Evolutionary conservation across 202 grass and related monocot genomes (phyloP).

Genomic region (Tripidium arundinaceum): DNA sequence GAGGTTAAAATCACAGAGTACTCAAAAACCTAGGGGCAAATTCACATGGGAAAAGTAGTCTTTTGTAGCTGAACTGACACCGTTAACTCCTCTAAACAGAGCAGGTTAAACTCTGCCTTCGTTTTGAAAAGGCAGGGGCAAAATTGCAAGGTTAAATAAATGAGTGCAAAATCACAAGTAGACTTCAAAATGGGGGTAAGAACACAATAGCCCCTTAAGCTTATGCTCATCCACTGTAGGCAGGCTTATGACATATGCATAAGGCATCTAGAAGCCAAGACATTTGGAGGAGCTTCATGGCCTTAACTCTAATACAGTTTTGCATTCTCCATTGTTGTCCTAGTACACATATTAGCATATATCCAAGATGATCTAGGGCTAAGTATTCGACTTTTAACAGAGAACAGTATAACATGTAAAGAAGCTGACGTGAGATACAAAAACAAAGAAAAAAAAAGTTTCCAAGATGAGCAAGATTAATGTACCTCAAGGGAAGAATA

Average conservation of each 20-base stretch:
- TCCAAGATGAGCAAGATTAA: constrained; percentile 14
- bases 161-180: too few relatives aligned
- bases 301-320: neutral
- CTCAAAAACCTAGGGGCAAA: too few relatives aligned
- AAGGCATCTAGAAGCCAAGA: constrained; percentile 13
- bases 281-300: neutral
- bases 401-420: constrained; percentile 16
- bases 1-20: too few relatives aligned
- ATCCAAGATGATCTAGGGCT: neutral
- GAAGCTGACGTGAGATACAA: neutral
- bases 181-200: too few relatives aligned
- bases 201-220: neutral
- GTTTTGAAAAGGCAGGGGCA: too few relatives aligned
- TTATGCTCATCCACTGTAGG: neutral
- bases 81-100: too few relatives aligned
- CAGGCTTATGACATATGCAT: constrained; percentile 10
- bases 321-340: neutral
- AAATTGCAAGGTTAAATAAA: too few relatives aligned
- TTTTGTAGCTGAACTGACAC: too few relatives aligned
- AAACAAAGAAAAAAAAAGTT: constrained; percentile 5
- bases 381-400: constrained; percentile 23
- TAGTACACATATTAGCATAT: constrained; percentile 26
- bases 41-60: too few relatives aligned
- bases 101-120: too few relatives aligned
- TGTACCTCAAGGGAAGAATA: constrained; percentile 77